Percentiles rank a stretch among this genome's conserved stretches.
Conservation (phyloP, 2,329 filamentous ascomycete genomes). For the Fusarium burgessii region DNA sequence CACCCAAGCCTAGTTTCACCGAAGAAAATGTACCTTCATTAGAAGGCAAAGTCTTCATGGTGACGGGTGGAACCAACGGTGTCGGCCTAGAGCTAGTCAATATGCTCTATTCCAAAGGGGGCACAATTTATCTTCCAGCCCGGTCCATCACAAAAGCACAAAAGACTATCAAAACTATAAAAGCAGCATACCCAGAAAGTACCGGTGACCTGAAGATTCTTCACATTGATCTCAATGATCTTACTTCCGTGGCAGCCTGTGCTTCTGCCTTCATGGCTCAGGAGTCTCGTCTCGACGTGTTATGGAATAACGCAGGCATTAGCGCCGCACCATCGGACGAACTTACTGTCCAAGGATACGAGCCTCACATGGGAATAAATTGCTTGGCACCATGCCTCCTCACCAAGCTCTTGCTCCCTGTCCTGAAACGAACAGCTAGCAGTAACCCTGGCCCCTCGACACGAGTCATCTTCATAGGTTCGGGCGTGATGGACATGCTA, state of each 20-base stretch:
- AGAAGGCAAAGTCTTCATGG: conserved; percentile 56
- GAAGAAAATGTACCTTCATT: conserved; percentile 46
- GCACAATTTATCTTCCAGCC: conserved; percentile 59
- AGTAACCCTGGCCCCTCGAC: conserved; percentile 27
- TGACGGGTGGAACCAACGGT: conserved; percentile 59
- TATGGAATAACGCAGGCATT: conserved; percentile 55
- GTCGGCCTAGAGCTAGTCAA: conserved; percentile 64
- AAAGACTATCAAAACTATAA: conserved; percentile 47
- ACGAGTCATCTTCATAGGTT: conserved; percentile 48
- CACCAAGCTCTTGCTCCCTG: conserved; percentile 49
- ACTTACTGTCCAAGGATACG: conserved; percentile 46
- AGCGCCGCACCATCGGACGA: not conserved
- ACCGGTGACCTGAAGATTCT: conserved; percentile 47
- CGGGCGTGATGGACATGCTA: conserved; percentile 41
- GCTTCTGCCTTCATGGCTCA: conserved; percentile 52
- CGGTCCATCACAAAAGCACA: not conserved
- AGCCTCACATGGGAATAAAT: conserved; percentile 50
- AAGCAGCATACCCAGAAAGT: not conserved
- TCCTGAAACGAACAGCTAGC: conserved; percentile 42
- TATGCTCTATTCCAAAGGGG: conserved; percentile 65
- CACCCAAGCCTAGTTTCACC: conserved; percentile 42
- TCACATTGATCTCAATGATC: conserved; percentile 56
- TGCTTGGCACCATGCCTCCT: conserved; percentile 51
- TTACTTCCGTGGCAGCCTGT: conserved; percentile 54
- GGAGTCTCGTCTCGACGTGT: conserved; percentile 57